Conservation (phyloP, 805 yeast genomes). For the Cyberlindnera veronae region DNA sequence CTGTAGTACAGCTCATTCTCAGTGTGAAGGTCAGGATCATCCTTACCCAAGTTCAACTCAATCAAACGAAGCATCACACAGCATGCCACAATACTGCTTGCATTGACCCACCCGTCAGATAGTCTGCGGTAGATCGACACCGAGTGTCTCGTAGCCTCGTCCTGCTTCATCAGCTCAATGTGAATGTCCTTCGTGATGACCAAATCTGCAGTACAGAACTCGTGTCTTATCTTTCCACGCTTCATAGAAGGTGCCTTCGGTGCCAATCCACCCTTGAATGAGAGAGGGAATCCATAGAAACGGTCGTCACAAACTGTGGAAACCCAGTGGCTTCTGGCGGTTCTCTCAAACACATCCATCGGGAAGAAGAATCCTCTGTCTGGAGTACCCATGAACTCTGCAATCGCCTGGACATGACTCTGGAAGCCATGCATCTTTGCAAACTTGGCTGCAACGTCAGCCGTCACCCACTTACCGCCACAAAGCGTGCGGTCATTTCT, state of each 20-base stretch:
- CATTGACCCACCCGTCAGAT: slow-evolving; percentile 29
- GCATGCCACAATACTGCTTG: slow-evolving; percentile 13
- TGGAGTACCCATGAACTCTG: slow-evolving; percentile 18
- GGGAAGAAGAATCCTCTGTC: slow-evolving; percentile 5
- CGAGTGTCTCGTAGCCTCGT: neutral
- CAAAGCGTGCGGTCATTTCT: slow-evolving; percentile 26
- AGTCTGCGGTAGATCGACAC: slow-evolving; percentile 15
- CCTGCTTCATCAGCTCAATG: slow-evolving; percentile 12
- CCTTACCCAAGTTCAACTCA: slow-evolving; percentile 19
- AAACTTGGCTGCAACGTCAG: slow-evolving; percentile 15
- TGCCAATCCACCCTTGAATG: slow-evolving; percentile 21
- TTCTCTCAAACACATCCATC: slow-evolving; percentile 12
- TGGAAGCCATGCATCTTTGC: slow-evolving; percentile 19
- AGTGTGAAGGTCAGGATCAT: slow-evolving; percentile 27
- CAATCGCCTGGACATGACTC: slow-evolving; percentile 15
- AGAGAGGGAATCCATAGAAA: slow-evolving; percentile 21
- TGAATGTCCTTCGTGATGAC: slow-evolving; percentile 4
- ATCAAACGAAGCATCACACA: slow-evolving; percentile 19
- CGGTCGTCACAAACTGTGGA: slow-evolving; percentile 11
- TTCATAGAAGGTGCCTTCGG: slow-evolving; percentile 10
- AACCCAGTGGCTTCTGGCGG: slow-evolving; percentile 12
- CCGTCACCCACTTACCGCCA: slow-evolving; percentile 30
- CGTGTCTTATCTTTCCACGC: neutral
- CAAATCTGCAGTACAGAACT: slow-evolving; percentile 6
- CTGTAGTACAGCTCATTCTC: slow-evolving; percentile 25